Evolutionary conservation across 169 alveolate species (phyloP).

Genomic region (Ichthyophthirius multifiliis): DNA sequence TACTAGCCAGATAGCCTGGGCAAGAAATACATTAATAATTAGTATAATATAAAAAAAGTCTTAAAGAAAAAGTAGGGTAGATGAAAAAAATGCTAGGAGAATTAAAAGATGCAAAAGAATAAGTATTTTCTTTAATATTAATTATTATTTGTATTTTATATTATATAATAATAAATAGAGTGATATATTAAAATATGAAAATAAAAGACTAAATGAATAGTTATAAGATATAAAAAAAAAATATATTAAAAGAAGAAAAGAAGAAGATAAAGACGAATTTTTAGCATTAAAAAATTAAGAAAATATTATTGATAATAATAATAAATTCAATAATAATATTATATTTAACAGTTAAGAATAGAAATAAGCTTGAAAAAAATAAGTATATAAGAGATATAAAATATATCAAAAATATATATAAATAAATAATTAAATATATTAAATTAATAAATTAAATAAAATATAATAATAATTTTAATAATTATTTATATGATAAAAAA

Average conservation of each 20-base stretch:
- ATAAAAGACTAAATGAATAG: conserved; percentile 21
- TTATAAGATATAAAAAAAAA: conserved; percentile 14
- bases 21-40: conserved; percentile 72
- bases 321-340: too few species aligned
- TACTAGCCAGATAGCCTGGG: conserved; percentile 89
- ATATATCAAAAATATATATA: too few species aligned
- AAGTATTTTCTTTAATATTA: not conserved
- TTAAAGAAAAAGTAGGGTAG: conserved; percentile 29
- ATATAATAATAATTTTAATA: too few species aligned
- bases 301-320: too few species aligned
- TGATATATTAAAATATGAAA: conserved; percentile 32
- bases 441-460: too few species aligned
- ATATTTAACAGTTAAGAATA: too few species aligned
- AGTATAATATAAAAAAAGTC: conserved; percentile 29
- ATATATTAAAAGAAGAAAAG: conserved; percentile 30
- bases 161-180: not conserved
- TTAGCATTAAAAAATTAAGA: too few species aligned
- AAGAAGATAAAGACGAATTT: conserved; percentile 5
- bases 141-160: too few species aligned
- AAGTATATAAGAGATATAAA: too few species aligned
- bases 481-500: too few species aligned
- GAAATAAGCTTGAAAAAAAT: too few species aligned
- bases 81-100: conserved; percentile 35
- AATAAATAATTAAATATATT: too few species aligned
- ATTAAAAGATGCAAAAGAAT: conserved; percentile 29